Conservation (phyloP, 169 alveolate species). For the Blepharisma undulans region DNA sequence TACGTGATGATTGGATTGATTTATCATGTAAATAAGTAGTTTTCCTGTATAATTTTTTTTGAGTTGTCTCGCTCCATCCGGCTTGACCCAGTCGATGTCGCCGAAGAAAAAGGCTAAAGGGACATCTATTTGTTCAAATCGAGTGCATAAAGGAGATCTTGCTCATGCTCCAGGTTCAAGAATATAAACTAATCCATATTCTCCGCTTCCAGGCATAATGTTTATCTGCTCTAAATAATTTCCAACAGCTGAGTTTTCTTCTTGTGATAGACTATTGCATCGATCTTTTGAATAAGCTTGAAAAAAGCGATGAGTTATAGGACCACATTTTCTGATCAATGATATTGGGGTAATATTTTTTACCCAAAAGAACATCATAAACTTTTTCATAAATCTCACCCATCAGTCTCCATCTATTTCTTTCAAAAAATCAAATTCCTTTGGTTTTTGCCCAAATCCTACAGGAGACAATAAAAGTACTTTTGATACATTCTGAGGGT, state of each 20-base stretch:
- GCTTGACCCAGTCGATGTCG: conserved; percentile 5
- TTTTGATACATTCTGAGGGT: conserved; percentile 53
- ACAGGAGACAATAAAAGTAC: conserved; percentile 63
- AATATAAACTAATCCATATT: background rate
- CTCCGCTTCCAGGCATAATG: conserved; percentile 21
- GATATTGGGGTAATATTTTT: conserved; percentile 21
- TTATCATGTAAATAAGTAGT: conserved; percentile 17
- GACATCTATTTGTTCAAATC: background rate
- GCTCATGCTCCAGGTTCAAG: conserved; percentile 34
- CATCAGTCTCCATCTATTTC: background rate
- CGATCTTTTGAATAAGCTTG: background rate
- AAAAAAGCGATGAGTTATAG: background rate
- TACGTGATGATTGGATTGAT: conserved; percentile 54
- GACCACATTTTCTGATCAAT: background rate
- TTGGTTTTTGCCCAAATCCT: conserved; percentile 28
- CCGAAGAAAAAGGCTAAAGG: conserved; percentile 37
- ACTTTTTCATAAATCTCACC: background rate
- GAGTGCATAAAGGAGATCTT: background rate
- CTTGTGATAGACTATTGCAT: background rate
- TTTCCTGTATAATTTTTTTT: background rate
- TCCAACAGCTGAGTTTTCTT: background rate
- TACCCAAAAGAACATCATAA: conserved; percentile 18
- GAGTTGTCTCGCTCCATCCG: conserved; percentile 28
- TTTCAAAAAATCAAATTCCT: conserved; percentile 4
- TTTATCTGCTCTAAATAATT: conserved; percentile 16